Conservation (phyloP, 2,329 filamentous ascomycete species). For the Penicillium decumbens region DNA sequence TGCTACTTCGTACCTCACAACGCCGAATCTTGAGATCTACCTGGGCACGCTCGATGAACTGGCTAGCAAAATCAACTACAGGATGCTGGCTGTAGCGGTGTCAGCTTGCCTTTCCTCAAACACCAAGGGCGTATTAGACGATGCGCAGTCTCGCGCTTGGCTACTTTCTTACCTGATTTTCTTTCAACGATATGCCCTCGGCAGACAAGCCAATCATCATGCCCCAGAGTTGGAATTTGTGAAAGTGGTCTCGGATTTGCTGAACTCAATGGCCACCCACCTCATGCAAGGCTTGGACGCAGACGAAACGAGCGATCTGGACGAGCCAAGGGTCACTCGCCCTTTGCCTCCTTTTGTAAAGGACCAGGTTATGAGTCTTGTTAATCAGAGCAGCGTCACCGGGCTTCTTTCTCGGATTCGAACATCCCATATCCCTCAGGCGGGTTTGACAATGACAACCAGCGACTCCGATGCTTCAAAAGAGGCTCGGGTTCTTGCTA, state of each 20-base stretch:
- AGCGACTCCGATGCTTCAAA: constrained; percentile 41
- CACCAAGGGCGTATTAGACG: constrained; percentile 27
- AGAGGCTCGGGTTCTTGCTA: constrained; percentile 70
- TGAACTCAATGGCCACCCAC: constrained; percentile 54
- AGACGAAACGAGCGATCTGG: constrained; percentile 30
- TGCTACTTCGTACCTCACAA: constrained; percentile 44
- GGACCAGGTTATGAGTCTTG: constrained; percentile 63
- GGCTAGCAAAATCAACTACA: constrained; percentile 49
- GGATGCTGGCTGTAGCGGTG: constrained; percentile 42
- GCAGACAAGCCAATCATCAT: constrained; percentile 33
- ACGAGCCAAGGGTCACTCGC: constrained; percentile 24
- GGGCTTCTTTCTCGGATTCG: constrained; percentile 51
- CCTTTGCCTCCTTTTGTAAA: constrained; percentile 54
- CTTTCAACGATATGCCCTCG: constrained; percentile 50
- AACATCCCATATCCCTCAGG: constrained; percentile 22
- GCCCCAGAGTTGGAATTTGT: constrained; percentile 53
- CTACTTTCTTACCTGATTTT: constrained; percentile 58
- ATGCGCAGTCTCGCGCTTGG: constrained; percentile 48
- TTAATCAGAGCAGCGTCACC: constrained; percentile 71
- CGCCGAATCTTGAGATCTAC: constrained; percentile 38
- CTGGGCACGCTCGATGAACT: constrained; percentile 41
- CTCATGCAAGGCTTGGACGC: constrained; percentile 50
- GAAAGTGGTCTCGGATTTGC: constrained; percentile 51
- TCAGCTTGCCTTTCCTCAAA: constrained; percentile 28
- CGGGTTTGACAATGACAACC: constrained; percentile 20